phyloP scores from a whole-genome alignment of 768 basidiomycete species.

The Neoboletus subvelutipes region DNA sequence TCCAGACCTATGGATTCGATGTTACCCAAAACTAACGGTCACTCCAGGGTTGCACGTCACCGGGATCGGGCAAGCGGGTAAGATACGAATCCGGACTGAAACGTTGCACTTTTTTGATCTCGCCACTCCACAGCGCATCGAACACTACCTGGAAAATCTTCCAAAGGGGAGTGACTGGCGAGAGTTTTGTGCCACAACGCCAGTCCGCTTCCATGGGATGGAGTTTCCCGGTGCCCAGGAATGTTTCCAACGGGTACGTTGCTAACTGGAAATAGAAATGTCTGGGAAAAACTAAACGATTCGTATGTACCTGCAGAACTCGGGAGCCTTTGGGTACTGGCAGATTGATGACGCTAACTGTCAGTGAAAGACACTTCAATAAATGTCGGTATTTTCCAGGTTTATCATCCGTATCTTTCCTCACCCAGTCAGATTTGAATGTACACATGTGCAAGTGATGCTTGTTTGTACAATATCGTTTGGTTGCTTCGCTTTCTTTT shows the following conservation, averaged over 20 bases:
- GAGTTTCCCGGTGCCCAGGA: constrained; percentile 26
- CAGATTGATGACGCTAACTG: constrained; percentile 18
- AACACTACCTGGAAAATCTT: constrained; percentile 30
- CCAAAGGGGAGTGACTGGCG: constrained; percentile 30
- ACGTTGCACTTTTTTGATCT: background rate
- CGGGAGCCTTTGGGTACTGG: constrained; percentile 22
- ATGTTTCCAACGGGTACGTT: constrained; percentile 22
- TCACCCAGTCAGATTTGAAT: background rate
- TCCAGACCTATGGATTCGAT: background rate
- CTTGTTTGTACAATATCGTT: background rate
- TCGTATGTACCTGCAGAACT: background rate
- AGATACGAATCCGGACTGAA: background rate
- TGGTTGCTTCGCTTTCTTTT: background rate
- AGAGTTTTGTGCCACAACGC: constrained; percentile 36
- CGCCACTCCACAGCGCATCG: constrained; percentile 21
- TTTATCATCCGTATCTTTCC: background rate
- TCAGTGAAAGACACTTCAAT: background rate
- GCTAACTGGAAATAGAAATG: background rate
- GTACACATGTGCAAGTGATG: background rate
- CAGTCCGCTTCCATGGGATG: constrained; percentile 23
- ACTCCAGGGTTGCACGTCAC: constrained; percentile 24
- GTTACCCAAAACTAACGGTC: background rate
- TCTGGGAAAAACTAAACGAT: background rate
- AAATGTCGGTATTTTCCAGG: background rate
- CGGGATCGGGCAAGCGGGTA: constrained; percentile 25